A percentile compares a stretch with the other conserved stretches of the same genome.
These are phyloP conservation scores for Aeschynomene evenia DNA, from an alignment of 306 rosid genomes.

Conservation along the genomic window DNA sequence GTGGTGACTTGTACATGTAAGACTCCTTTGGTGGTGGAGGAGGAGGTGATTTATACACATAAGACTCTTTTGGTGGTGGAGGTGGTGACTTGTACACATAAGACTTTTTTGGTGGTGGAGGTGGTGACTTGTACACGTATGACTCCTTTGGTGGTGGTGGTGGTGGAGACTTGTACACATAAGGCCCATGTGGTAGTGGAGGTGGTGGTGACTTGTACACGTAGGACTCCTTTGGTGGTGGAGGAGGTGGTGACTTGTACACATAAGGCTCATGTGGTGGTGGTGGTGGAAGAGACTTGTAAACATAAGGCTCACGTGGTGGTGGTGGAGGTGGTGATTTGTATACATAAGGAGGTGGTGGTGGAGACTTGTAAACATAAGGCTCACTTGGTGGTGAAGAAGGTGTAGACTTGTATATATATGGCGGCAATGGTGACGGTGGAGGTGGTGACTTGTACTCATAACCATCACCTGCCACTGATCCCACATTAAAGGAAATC, in stretches of 20 bases:
- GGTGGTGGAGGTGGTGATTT: conserved; percentile 12
- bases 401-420: background rate
- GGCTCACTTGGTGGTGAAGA: background rate
- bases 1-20: no score
- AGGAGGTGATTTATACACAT: background rate
- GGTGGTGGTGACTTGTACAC: background rate
- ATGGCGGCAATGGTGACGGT: conserved; percentile 11
- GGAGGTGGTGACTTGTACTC: conserved; percentile 35
- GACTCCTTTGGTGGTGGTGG: background rate
- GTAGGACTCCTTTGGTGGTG: background rate
- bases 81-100: background rate
- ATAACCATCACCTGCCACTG: conserved; percentile 41
- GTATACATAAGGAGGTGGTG: background rate
- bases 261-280: rapidly evolving
- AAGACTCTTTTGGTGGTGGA: background rate
- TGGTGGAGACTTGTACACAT: background rate
- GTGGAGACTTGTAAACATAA: background rate
- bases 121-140: background rate
- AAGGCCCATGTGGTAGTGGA: background rate
- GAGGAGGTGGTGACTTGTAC: conserved; percentile 12
- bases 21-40: conserved; percentile 28
- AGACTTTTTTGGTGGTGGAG: background rate
- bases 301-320: background rate
- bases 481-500: conserved; percentile 50
- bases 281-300: background rate